Evolutionary conservation across 2,329 filamentous ascomycete species (phyloP).

Genomic region (Epichloe gansuensis): DNA sequence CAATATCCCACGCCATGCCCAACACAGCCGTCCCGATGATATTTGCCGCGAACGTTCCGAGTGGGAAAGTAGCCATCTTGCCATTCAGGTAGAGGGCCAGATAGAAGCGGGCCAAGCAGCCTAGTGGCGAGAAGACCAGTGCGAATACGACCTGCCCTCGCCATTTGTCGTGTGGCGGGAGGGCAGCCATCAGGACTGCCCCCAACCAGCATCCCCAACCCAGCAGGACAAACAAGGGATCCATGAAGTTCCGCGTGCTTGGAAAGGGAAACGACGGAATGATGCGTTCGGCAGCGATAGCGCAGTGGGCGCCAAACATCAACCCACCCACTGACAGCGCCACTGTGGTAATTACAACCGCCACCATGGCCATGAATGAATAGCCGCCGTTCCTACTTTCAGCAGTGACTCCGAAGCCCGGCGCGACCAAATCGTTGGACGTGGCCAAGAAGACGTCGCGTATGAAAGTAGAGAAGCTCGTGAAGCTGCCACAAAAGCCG

Average conservation of each 20-base stretch:
- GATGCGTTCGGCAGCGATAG: slow-evolving; percentile 43
- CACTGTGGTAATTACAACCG: slow-evolving; percentile 60
- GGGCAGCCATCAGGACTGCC: slow-evolving; percentile 56
- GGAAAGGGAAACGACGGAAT: slow-evolving; percentile 47
- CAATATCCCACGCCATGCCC: slow-evolving; percentile 66
- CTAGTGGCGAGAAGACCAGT: slow-evolving; percentile 69
- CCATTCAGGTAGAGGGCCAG: slow-evolving; percentile 58
- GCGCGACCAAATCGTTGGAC: slow-evolving; percentile 52
- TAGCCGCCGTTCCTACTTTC: slow-evolving; percentile 55
- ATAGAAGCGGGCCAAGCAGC: slow-evolving; percentile 66
- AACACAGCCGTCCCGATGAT: slow-evolving; percentile 62
- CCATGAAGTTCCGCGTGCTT: slow-evolving; percentile 46
- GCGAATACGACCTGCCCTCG: slow-evolving; percentile 64
- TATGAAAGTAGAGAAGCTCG: slow-evolving; percentile 78
- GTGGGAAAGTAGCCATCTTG: slow-evolving; percentile 52
- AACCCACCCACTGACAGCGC: slow-evolving; percentile 58
- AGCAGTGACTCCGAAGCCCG: slow-evolving; percentile 24
- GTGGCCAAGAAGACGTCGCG: slow-evolving; percentile 68
- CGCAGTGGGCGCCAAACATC: slow-evolving; percentile 61
- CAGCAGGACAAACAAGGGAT: slow-evolving; percentile 50
- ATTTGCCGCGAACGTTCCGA: slow-evolving; percentile 80
- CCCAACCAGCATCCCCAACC: slow-evolving; percentile 68
- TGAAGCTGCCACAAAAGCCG: slow-evolving; percentile 81
- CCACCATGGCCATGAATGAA: slow-evolving; percentile 69
- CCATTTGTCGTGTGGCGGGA: slow-evolving; percentile 63